These are phyloP conservation scores for Setaria italica DNA, from an alignment of 202 grass and related monocot species.

Conservation along the genomic window DNA sequence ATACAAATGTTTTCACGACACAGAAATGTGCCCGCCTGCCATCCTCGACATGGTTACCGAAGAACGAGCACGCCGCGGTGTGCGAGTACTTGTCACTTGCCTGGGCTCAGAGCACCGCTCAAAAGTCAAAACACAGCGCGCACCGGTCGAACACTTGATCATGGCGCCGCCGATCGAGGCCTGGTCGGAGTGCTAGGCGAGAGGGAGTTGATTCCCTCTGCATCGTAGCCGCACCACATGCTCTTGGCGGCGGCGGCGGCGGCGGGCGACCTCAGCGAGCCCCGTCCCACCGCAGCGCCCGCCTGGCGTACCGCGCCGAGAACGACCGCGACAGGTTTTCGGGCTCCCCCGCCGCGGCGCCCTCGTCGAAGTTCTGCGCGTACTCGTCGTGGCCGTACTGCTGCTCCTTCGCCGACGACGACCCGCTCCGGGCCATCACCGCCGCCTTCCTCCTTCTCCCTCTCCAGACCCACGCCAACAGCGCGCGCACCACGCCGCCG, in stretches of 20 bases:
- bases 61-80: neutral
- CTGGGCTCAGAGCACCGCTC: neutral
- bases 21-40: neutral
- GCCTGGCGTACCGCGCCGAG: conserved; percentile 53
- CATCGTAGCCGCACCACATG: neutral
- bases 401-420: conserved; percentile 18
- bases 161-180: neutral
- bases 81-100: neutral
- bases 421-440: conserved; percentile 21
- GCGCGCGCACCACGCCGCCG: conserved; percentile 32
- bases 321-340: conserved; percentile 71
- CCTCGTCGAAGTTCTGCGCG: conserved; percentile 84
- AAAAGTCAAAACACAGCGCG: neutral
- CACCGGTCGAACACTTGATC: neutral
- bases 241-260: neutral
- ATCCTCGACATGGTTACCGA: neutral
- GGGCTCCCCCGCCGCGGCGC: conserved; percentile 48
- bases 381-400: conserved; percentile 65
- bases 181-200: neutral
- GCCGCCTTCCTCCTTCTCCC: conserved; percentile 20
- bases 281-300: neutral
- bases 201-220: neutral
- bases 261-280: neutral
- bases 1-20: neutral
- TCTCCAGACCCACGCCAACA: conserved; percentile 54